phyloP scores from a whole-genome alignment of 163 green algal species.

The Volvox carteri region DNA sequence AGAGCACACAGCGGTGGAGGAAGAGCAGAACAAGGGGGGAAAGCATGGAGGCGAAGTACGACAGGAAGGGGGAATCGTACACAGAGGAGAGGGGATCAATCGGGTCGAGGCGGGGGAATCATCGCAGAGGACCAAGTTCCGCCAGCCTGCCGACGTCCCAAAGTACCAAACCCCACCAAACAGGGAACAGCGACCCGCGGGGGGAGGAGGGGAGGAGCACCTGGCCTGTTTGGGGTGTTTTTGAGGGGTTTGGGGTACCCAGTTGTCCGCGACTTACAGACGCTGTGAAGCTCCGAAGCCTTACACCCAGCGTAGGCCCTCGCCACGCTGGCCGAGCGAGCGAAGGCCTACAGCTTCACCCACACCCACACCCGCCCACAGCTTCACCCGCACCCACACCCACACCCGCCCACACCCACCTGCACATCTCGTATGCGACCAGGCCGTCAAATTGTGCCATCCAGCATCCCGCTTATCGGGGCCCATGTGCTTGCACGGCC shows the following conservation, averaged over 20 bases:
- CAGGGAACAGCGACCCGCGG: too few relatives aligned
- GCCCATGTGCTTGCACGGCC: conserved; percentile 60
- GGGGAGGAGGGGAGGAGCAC: too few relatives aligned
- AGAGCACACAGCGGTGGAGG: not conserved
- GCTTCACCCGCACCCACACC: not conserved
- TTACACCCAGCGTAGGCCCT: not conserved
- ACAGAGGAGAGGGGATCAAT: too few relatives aligned
- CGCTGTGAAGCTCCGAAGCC: not conserved
- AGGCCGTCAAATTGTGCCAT: conserved; percentile 47
- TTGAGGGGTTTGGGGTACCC: not conserved
- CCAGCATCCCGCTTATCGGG: conserved; percentile 32
- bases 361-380: not conserved
- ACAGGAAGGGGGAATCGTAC: too few relatives aligned
- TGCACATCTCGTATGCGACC: conserved; percentile 57
- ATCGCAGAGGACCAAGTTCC: too few relatives aligned
- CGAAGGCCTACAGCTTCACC: not conserved
- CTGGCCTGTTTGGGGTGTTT: too few relatives aligned
- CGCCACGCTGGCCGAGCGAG: not conserved
- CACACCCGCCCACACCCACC: conserved; percentile 4
- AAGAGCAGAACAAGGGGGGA: not conserved
- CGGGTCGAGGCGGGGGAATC: too few relatives aligned
- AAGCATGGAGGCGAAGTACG: not conserved
- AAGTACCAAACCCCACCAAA: too few relatives aligned
- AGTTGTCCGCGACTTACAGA: not conserved
- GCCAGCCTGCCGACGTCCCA: too few relatives aligned